These are phyloP conservation scores for Marchantia paleacea DNA, from an alignment of 225 moss, liverwort and hornwort genomes.

Conservation along the genomic window DNA sequence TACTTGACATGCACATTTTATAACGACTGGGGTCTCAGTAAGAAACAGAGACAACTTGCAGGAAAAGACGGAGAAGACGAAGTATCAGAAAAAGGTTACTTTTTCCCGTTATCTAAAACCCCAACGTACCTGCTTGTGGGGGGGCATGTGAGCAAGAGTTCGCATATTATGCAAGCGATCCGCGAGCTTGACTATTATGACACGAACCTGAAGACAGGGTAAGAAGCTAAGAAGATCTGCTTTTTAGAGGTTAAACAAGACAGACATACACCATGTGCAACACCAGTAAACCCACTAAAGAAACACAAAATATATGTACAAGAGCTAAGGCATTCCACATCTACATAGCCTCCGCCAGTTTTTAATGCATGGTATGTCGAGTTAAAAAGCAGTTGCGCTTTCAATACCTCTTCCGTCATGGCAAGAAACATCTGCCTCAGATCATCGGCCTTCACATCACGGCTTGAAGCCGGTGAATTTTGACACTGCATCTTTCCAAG, in stretches of 20 bases:
- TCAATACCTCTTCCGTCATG: slow-evolving; percentile 91
- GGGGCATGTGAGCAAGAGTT: slow-evolving; percentile 82
- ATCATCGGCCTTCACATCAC: slow-evolving; percentile 99
- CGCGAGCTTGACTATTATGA: slow-evolving; percentile 97
- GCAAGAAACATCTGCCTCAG: slow-evolving; percentile 99
- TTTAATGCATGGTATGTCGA: not conserved
- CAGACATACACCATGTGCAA: not conserved
- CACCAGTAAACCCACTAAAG: not conserved
- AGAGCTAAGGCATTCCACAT: not conserved
- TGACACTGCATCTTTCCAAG: slow-evolving; percentile 99
- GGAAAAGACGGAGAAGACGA: too few species aligned
- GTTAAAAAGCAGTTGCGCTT: not conserved
- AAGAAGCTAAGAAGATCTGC: not conserved
- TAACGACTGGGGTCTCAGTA: not conserved
- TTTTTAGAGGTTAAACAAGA: not conserved
- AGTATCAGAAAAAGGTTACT: too few species aligned
- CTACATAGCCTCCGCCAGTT: not conserved
- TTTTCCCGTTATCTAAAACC: not conserved
- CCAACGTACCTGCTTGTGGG: slow-evolving; percentile 77
- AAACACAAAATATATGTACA: not conserved
- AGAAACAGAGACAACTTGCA: not conserved
- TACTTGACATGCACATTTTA: too few species aligned
- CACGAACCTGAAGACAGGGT: slow-evolving; percentile 67
- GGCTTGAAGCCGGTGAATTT: slow-evolving; percentile 59
- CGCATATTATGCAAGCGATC: slow-evolving; percentile 98